Evolutionary conservation across 306 rosid species (phyloP), one percentile per base, ranked within the genome.

Genomic region (Citrullus amarus): DNA sequence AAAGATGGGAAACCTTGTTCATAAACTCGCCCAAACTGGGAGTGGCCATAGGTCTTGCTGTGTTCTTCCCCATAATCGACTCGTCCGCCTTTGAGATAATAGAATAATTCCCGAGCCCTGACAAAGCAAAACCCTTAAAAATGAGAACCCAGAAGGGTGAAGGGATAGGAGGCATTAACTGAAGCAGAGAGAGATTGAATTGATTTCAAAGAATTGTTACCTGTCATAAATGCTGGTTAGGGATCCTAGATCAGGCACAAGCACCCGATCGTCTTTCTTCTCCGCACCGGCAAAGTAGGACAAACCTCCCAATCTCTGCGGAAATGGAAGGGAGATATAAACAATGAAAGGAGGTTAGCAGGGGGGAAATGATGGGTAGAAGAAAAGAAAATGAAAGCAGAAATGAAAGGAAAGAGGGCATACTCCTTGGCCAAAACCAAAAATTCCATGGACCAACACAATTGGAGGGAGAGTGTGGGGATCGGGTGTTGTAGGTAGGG

Each of bases 351-450:
- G 12, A 2, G 0, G 18, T 13, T 3, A 58, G 58, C 6, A 54
- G 57, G 58, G 8, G 58, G 22, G 22, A 20, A 22, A 66, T 6
- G 75, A 48, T 48, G 14, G 51, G 51, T 0, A 13, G 13, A 66
- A 43, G 3, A 56, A 76, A 7, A 8, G 22, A 71, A 74, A 53
- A 59, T 65, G 32, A 41, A 39, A 13, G 67, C 18, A 32, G 61
- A 82, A 41, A 76, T 6, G 18, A 13, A 55, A 62, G 5, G 28
- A 82, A 57, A 32, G 54, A 38, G 0, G 8, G 41, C 65, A 5
- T 84, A 96, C 99, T 87, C 98, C 99, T 88, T 96, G 89, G 69
- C 99, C 99, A 81, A 96, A 96, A 53, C 99, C 99, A 81, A 96
- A 96, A 73, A 96, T 96, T 57, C 99, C 99, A 83, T 96, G 99